Evolutionary conservation across 176 grass and related monocot genomes (phyloP), one percentile per base, ranked within the genome.

Genomic region (Aechmea fasciata): DNA sequence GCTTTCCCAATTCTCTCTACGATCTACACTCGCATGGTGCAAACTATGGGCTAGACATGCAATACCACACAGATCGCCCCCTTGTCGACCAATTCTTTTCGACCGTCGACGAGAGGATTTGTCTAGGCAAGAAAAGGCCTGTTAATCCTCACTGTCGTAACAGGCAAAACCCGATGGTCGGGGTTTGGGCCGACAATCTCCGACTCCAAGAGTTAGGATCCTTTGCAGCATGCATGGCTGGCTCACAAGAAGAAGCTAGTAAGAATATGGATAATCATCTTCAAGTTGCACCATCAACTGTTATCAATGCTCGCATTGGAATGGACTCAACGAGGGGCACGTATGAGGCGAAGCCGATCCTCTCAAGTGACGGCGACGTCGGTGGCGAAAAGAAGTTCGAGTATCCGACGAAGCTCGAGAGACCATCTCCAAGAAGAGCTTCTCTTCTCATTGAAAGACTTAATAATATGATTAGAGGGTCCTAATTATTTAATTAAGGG

Each of bases 21-120:
- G 87, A 99, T 71, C 75, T 94, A 33, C 80, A 94, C 74, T 70
- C 94, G 49, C 94, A 90, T 24, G 89, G 82, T 50, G 85, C 83
- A 13, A 73, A 79, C 4, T 77, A 76, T 10, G 86, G 87, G 63
- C 65, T 99, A 65, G 94, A 99, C 67, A 85, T 97, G 66, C 93
- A 92, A 73, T 87, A 88, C 11, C 89, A 90, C 29, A 85, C 86
- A 81, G 89, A 92, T 49, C 79, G 83, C 78, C 63, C 89, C 2
- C 68, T 88, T 49, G 87, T 93, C 71, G 69, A 69, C 64, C 5
- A 41, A 41, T 88, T 87, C 82, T 85, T 88, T 70, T 71, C 74
- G 1, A 80, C 73, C 75, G 25, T 26, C 25, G 74, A 77, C 71
- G 87, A 81, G 8, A 25, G 70, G 72, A 73, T 77, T 18, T 88